Conservation (phyloP, 2,329 filamentous ascomycete species). For the Fusarium brachygibbosum region DNA sequence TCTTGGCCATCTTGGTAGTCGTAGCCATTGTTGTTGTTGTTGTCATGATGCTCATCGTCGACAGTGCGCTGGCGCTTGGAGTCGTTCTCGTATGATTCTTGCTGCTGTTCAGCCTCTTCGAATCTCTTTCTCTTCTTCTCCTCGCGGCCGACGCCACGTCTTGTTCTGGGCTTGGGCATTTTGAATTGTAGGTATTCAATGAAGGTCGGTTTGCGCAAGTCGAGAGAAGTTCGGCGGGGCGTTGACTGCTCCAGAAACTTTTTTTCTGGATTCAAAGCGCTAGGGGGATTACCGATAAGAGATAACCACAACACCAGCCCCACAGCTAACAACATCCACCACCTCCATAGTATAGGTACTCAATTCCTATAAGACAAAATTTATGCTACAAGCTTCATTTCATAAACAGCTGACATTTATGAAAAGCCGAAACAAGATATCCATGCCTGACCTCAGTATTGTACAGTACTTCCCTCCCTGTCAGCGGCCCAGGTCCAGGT, state of each 20-base stretch:
- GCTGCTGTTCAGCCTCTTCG: slow-evolving; percentile 46
- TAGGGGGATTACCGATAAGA: slow-evolving; percentile 42
- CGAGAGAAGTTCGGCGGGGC: slow-evolving; percentile 36
- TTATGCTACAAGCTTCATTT: neutral
- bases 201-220: slow-evolving; percentile 12
- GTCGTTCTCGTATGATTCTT: slow-evolving; percentile 41
- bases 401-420: neutral
- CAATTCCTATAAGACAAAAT: neutral
- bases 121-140: slow-evolving; percentile 58
- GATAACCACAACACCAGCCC: slow-evolving; percentile 2
- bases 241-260: slow-evolving; percentile 24
- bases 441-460: neutral
- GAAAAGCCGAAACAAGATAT: neutral
- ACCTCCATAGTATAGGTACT: too few species aligned
- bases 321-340: neutral
- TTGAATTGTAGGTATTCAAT: slow-evolving; percentile 32
- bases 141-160: slow-evolving; percentile 56
- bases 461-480: neutral
- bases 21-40: slow-evolving; percentile 40
- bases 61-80: slow-evolving; percentile 47
- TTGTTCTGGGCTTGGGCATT: slow-evolving; percentile 62
- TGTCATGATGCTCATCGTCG: slow-evolving; percentile 25
- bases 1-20: slow-evolving; percentile 46
- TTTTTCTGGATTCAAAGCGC: slow-evolving; percentile 31
- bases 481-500: neutral